Evolutionary conservation across 2,329 filamentous ascomycete species (phyloP), one percentile per base, ranked within the genome.

Genomic region (Trichocomaceae sp.): DNA sequence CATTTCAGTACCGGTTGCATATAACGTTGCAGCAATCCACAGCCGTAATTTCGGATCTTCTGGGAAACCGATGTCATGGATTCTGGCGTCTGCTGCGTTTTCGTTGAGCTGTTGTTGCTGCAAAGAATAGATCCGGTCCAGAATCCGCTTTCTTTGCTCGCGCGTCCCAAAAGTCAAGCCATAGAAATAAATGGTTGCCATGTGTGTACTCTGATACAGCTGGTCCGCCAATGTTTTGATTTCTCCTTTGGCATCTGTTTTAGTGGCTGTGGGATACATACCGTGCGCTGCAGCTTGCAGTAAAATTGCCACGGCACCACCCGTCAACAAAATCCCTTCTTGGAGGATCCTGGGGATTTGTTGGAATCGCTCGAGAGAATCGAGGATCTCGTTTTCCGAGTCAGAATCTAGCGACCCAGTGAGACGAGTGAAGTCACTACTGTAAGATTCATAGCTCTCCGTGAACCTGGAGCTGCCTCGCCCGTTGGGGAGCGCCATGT

Each of bases 21-120:
- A 71, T 47, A 70, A 55, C 2, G 68, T 70, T 1, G 69, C 69
- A 2, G 66, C 61, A 47, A 69, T 61, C 69, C 69, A 71, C 50
- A 68, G 61, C 47, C 69, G 62, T 37, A 26, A 50, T 37, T 26
- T 62, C 42, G 52, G 63, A 50, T 58, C 63, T 51, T 41, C 59
- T 47, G 59, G 57, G 52, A 63, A 62, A 29, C 61, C 42, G 20
- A 22, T 46, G 5, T 31, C 9, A 49, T 44, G 46, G 17, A 22
- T 50, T 9, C 22, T 54, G 19, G 41, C 46, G 33, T 46, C 47
- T 29, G 45, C 15, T 20, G 33, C 17, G 39, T 22, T n/a, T 54
- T 17, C n/a, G 15, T 63, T 58, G 23, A 60, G 20, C 57, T 60
- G 1, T 57, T 54, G 12, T n/a, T 47, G 29, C 9, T 56, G 54